Conservation (phyloP, 2,329 filamentous ascomycete species). For the Ophiostoma australiae region DNA sequence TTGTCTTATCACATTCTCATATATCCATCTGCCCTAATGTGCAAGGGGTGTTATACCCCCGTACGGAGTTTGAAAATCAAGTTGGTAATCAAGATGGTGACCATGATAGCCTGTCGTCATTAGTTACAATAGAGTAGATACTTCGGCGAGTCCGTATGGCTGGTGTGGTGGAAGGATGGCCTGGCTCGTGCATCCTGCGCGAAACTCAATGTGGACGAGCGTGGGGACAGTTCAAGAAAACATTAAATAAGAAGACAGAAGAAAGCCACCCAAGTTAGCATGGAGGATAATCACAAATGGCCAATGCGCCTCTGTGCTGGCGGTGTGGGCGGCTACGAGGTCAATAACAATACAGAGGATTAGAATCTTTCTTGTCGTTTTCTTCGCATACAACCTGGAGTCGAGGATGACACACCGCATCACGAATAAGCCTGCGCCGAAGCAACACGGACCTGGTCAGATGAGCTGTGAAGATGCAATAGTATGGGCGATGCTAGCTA, state of each 20-base stretch:
- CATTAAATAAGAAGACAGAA: too few relatives aligned
- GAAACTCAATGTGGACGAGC: conserved; percentile 1
- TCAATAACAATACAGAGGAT: neutral
- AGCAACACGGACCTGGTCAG: neutral
- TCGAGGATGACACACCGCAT: conserved; percentile 1
- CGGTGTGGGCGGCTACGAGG: neutral
- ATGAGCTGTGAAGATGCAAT: conserved; percentile 6
- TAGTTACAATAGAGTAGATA: neutral
- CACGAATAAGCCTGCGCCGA: neutral
- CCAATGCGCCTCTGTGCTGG: neutral
- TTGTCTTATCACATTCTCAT: neutral
- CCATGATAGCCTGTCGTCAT: neutral
- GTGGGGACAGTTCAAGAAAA: neutral
- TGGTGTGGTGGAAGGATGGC: neutral
- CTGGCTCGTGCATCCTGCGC: conserved; percentile 8
- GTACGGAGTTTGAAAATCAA: neutral
- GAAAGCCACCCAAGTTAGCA: neutral
- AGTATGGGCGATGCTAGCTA: neutral
- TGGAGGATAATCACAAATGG: neutral
- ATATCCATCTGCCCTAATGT: neutral
- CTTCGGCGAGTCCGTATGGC: conserved; percentile 5
- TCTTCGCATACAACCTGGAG: neutral
- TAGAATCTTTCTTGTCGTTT: neutral
- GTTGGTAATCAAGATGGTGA: too few relatives aligned
- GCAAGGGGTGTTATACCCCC: neutral